Base-by-base conservation (phyloP, 2,329 filamentous ascomycete species). In the Domatiomyces catenatus region DNA sequence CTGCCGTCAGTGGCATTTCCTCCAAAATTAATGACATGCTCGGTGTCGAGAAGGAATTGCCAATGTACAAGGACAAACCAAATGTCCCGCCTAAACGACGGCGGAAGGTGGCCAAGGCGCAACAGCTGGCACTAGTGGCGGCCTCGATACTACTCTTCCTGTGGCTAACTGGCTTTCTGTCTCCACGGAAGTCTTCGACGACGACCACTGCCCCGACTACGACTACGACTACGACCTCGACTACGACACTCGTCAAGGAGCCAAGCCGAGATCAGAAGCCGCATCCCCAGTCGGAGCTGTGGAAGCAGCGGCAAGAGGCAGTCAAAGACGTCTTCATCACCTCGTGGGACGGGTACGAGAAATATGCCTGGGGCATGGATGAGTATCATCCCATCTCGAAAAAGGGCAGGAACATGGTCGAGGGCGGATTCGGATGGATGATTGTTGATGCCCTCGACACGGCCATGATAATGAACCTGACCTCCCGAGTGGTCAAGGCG, bases 61-160 rank as follows among this genome's bases (percentile, higher is more conserved):
- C 92, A 45, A 89, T 96, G 84, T 98, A 98, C 72, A 98, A 98
- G 69, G 92, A 98, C 70, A 98, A 98, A 67, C 92, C 92, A n/a
- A 92, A 86, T 64, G 71, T 67, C 51, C 61, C 66, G n/a, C 64
- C 68, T 54, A 73, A 76, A 58, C 76, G 77, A 60, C 72, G 74
- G 54, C 73, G 73, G 48, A 73, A 78, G 32, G 67, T 78, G 59
- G 81, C 79, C 70, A 76, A 75, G 65, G 76, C 77, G 60, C 86
- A 83, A 69, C 72, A 83, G 52, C 63, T 76, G 44, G 55, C 76
- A 20, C 67, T 74, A 5, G 56, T 85, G 32, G 66, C 76, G 7
- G 56, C 83, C 18, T 60, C 87, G 24, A 60, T 73, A 26, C 48
- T 83, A 48, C 66, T 70, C 5, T 62, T 77, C 42, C 64, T 93